Percentiles rank a stretch among this genome's conserved stretches.
Conservation (phyloP, 1,284 basidiomycete genomes). For the Ustilago hordei region DNA sequence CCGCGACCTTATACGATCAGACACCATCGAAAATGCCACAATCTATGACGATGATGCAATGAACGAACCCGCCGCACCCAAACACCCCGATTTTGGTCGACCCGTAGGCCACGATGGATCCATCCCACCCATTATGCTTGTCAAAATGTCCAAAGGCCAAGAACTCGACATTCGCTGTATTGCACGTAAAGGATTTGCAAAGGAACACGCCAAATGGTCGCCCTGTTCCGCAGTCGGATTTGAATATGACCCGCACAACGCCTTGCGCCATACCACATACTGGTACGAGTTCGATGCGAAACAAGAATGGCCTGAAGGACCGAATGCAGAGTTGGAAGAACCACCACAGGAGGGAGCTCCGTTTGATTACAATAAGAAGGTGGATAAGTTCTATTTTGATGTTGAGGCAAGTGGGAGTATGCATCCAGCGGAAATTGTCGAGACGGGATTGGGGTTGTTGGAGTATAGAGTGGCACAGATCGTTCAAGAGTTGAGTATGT, state of each 20-base stretch:
- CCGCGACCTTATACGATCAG: constrained; percentile 62
- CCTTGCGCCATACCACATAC: constrained; percentile 91
- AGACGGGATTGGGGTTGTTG: constrained; percentile 63
- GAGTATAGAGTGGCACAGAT: constrained; percentile 66
- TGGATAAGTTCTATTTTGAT: constrained; percentile 67
- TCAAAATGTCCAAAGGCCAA: constrained; percentile 93
- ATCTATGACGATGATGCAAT: constrained; percentile 54
- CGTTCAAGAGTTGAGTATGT: constrained; percentile 65
- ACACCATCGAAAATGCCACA: constrained; percentile 49
- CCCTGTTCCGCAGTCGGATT: constrained; percentile 94
- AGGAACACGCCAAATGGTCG: constrained; percentile 99
- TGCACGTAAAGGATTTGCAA: constrained; percentile 97
- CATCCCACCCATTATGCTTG: constrained; percentile 77
- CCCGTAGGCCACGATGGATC: constrained; percentile 80
- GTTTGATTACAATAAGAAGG: constrained; percentile 63
- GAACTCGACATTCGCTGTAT: constrained; percentile 87
- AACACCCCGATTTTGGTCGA: constrained; percentile 79
- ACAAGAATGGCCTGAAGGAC: constrained; percentile 65
- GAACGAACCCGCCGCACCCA: constrained; percentile 51
- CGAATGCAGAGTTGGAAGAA: constrained; percentile 66
- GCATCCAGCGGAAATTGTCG: constrained; percentile 66
- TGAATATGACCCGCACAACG: constrained; percentile 99
- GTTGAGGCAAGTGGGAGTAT: constrained; percentile 66
- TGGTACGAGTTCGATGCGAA: constrained; percentile 81
- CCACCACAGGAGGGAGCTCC: constrained; percentile 61